Evolutionary conservation across 2,329 filamentous ascomycete species (phyloP).

Genomic region (Scytalidium sp.): DNA sequence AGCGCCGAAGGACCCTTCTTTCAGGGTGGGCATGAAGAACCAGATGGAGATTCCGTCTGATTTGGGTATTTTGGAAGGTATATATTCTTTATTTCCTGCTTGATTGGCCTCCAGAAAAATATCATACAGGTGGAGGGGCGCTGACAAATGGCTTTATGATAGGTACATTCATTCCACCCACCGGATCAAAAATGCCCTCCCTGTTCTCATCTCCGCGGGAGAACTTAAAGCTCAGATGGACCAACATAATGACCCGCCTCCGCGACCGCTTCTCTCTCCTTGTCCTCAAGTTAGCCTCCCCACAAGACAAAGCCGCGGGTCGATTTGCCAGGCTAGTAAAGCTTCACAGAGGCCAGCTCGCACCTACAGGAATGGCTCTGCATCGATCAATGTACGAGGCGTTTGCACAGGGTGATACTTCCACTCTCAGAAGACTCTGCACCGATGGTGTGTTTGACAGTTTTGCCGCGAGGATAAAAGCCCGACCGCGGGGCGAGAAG

Average conservation of each 20-base stretch:
- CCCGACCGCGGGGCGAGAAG: slow-evolving; percentile 42
- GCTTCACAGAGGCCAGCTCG: slow-evolving; percentile 37
- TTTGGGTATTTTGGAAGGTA: slow-evolving; percentile 23
- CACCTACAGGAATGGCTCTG: slow-evolving; percentile 54
- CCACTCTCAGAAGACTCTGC: slow-evolving; percentile 51
- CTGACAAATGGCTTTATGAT: slow-evolving; percentile 13
- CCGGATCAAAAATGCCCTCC: slow-evolving; percentile 24
- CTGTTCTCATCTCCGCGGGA: slow-evolving; percentile 20
- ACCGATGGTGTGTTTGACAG: slow-evolving; percentile 46
- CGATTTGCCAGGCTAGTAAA: slow-evolving; percentile 33
- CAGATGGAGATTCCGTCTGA: slow-evolving; percentile 16
- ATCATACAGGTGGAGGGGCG: slow-evolving; percentile 14
- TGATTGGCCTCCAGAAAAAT: slow-evolving; percentile 9
- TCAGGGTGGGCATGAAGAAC: slow-evolving; percentile 8
- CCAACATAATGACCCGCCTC: slow-evolving; percentile 17
- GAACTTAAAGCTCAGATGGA: slow-evolving; percentile 25
- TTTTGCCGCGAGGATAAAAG: slow-evolving; percentile 51
- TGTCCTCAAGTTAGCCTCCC: slow-evolving; percentile 15
- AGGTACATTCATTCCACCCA: slow-evolving; percentile 35
- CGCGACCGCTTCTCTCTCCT: slow-evolving; percentile 18
- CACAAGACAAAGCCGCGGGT: slow-evolving; percentile 6
- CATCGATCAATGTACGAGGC: slow-evolving; percentile 60
- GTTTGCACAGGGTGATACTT: slow-evolving; percentile 55
- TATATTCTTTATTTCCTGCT: slow-evolving; percentile 9
- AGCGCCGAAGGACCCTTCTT: slow-evolving; percentile 11